Base-by-base conservation (phyloP, 2,329 filamentous ascomycete species). In the Xylariales sp. region DNA sequence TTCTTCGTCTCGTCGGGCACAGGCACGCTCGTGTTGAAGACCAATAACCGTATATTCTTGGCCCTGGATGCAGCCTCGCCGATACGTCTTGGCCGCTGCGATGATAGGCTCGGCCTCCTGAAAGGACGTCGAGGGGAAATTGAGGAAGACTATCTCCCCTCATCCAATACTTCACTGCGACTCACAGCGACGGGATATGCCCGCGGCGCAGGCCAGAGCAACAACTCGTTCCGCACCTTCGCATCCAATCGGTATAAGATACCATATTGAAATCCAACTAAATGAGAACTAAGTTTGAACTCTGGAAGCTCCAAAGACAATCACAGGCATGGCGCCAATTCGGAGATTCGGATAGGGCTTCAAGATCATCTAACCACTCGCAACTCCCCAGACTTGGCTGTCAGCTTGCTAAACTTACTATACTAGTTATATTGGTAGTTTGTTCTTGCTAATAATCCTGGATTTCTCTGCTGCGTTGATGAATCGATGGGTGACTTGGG, bases 61-160 rank as follows among this genome's bases (percentile, higher is more conserved):
- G 76, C 71, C 0, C 70, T 73, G 2, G 74, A 82, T 0, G 72
- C 78, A 42, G 66, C 69, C 0, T 70, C 65, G 18, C 79, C 81
- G 2, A 64, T 83, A 3, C 76, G 71, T 0, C 73, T 80, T 38
- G n/a, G 78, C 79, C 0, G 73, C 78, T 5, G 73, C 71, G 14
- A 61, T 65, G 1, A 73, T 69, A 0, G 75, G 82, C 2, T 56
- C 67, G 0, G 46, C 40, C 2, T 39, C 25, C 24, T 57, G 51
- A 35, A 57, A 57, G 1, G 53, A 55, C 3, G 53, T 55, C 7
- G 54, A 55, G 12, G 54, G 54, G 9, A 57, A 36, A 33, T 57
- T 57, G 25, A 57, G 46, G 38, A 57, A 54, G 18, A 55, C 41
- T 9, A 51, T 43, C 9, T 55, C 51, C 14, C 38, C 49, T 7